Conservation (phyloP, 768 basidiomycete species). For the Suillus subaureus region DNA sequence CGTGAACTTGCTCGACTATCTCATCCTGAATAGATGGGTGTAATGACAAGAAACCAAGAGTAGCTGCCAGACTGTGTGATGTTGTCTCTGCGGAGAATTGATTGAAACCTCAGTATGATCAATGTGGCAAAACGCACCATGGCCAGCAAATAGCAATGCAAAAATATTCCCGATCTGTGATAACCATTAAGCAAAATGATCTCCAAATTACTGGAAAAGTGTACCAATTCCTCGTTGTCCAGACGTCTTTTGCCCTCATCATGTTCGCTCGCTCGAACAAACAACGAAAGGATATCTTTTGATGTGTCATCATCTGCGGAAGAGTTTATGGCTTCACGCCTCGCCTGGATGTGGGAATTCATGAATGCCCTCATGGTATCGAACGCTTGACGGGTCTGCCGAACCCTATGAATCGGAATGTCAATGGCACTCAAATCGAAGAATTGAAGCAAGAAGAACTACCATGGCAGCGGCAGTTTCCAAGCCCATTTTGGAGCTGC, state of each 20-base stretch:
- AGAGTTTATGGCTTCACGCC: slow-evolving; percentile 17
- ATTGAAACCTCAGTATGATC: not conserved
- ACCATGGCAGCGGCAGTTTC: slow-evolving; percentile 25
- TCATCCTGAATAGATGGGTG: slow-evolving; percentile 35
- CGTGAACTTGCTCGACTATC: slow-evolving; percentile 31
- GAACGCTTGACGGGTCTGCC: slow-evolving; percentile 21
- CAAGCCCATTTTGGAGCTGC: slow-evolving; percentile 24
- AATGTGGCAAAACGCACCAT: slow-evolving; percentile 39
- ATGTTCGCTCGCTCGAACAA: slow-evolving; percentile 23
- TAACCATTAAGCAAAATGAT: not conserved
- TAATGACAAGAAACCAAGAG: slow-evolving; percentile 33
- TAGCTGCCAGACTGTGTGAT: slow-evolving; percentile 34
- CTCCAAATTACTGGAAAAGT: not conserved
- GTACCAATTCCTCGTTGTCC: slow-evolving; percentile 23
- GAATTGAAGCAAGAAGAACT: not conserved
- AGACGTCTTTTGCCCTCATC: slow-evolving; percentile 20
- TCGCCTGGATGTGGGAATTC: slow-evolving; percentile 15
- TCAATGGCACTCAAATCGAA: not conserved
- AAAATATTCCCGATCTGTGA: slow-evolving; percentile 58
- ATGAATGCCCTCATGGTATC: slow-evolving; percentile 26
- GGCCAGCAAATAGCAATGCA: slow-evolving; percentile 57
- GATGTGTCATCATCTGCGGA: slow-evolving; percentile 5
- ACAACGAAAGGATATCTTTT: slow-evolving; percentile 24
- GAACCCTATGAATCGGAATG: slow-evolving; percentile 16
- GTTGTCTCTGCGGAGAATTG: slow-evolving; percentile 32